A percentile compares a stretch with the other conserved stretches of the same genome.
These are phyloP conservation scores for Nemania sp. DNA, from an alignment of 2,329 filamentous ascomycete species.

Conservation along the genomic window DNA sequence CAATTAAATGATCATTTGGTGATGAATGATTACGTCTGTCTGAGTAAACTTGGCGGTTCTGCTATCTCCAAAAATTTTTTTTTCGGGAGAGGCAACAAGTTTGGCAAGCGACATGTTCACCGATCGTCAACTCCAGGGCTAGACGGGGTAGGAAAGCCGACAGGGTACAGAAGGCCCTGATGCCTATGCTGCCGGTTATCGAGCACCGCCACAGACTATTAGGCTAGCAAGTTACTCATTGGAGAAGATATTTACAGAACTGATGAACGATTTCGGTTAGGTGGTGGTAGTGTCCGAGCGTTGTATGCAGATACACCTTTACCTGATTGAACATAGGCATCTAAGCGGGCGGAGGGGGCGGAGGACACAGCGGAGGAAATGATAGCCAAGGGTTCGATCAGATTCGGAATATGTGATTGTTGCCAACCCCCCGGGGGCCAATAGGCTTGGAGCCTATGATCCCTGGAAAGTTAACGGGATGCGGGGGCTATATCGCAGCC, in stretches of 20 bases:
- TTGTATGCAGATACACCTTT: constrained; percentile 2
- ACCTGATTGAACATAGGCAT: too few relatives aligned
- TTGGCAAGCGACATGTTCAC: constrained; percentile 15
- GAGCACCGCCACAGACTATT: constrained; percentile 20
- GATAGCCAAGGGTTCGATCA: not conserved
- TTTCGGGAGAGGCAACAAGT: not conserved
- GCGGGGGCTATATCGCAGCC: constrained; percentile 21
- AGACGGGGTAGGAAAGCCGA: constrained; percentile 23
- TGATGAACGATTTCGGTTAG: too few relatives aligned
- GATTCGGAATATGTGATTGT: not conserved
- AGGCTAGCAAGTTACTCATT: too few relatives aligned
- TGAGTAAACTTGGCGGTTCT: constrained; percentile 3
- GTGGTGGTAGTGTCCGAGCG: too few relatives aligned
- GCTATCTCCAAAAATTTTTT: constrained; percentile 4
- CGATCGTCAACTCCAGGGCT: constrained; percentile 20
- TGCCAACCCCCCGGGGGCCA: constrained; percentile 15
- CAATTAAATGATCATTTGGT: not conserved
- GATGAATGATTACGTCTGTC: constrained; percentile 9
- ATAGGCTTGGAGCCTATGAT: not conserved
- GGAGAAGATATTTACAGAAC: too few relatives aligned
- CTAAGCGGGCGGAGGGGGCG: not conserved
- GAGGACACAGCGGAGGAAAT: not conserved
- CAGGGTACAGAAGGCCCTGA: constrained; percentile 2
- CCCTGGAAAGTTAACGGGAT: constrained; percentile 9
- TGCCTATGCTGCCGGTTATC: not conserved